phyloP scores from a whole-genome alignment of 345 rosid genomes.

The Pelargonium nanum region DNA sequence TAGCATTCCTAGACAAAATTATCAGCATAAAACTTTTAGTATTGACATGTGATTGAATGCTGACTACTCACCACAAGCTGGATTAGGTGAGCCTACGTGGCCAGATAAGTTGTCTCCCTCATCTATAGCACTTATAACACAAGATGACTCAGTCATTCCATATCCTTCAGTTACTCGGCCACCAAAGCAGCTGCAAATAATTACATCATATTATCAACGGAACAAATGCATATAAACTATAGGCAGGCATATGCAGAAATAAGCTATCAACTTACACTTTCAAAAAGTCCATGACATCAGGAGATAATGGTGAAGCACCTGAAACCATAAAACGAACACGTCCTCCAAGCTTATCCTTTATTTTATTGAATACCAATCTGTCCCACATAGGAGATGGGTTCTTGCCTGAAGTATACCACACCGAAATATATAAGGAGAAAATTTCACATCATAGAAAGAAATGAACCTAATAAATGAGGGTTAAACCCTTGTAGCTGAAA shows the following conservation, averaged over 20 bases:
- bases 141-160: conserved; percentile 74
- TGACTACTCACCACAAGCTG: conserved; percentile 72
- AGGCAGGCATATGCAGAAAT: conserved; percentile 2
- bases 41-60: conserved; percentile 2
- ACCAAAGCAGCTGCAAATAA: conserved; percentile 65
- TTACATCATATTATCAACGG: not conserved
- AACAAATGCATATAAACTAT: not conserved
- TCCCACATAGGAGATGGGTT: conserved; percentile 97
- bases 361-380: conserved; percentile 89
- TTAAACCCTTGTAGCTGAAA: not conserved
- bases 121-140: conserved; percentile 45
- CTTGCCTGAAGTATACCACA: conserved; percentile 40
- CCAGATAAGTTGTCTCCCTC: conserved; percentile 60
- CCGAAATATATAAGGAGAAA: not conserved
- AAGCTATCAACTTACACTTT: conserved; percentile 54
- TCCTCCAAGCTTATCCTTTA: conserved; percentile 85
- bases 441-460: conserved; percentile 6
- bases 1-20: not conserved
- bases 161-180: conserved; percentile 56
- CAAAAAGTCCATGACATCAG: conserved; percentile 87
- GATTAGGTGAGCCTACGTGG: conserved; percentile 93
- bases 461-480: conserved; percentile 5
- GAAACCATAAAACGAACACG: conserved; percentile 69
- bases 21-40: not conserved
- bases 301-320: conserved; percentile 97